Conservation (phyloP, 2,329 filamentous ascomycete species). For the Cordyceps tenuipes region DNA sequence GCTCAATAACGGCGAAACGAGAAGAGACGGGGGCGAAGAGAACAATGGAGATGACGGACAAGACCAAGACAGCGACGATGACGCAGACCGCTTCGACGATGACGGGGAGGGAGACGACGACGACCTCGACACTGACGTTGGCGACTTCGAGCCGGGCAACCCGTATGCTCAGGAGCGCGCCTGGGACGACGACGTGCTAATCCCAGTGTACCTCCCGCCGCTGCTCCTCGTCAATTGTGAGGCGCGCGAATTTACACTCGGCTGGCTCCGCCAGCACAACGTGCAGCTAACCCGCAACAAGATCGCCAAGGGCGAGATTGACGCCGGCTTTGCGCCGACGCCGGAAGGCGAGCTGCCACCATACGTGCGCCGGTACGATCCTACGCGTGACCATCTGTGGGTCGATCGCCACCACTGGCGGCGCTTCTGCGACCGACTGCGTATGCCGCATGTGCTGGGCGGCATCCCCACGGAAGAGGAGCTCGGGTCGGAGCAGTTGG, state of each 20-base stretch:
- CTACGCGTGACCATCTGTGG: conserved; percentile 3
- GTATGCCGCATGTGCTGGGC: neutral
- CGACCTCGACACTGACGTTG: neutral
- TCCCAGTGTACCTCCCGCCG: conserved; percentile 16
- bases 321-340: neutral
- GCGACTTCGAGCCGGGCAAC: neutral
- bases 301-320: neutral
- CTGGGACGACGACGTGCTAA: conserved; percentile 4
- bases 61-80: neutral
- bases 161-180: neutral
- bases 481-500: no score
- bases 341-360: neutral
- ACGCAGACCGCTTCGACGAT: neutral
- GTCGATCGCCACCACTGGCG: conserved; percentile 8
- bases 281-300: neutral
- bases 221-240: conserved; percentile 17
- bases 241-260: conserved; percentile 14
- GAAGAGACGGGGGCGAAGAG: no score
- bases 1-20: no score
- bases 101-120: neutral
- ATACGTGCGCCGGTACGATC: conserved; percentile 3
- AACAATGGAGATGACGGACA: no score
- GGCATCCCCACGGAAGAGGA: neutral
- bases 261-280: conserved; percentile 14
- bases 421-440: conserved; percentile 4